Evolutionary conservation across 2,329 filamentous ascomycete genomes (phyloP).

Genomic region (Scedosporium apiospermum): DNA sequence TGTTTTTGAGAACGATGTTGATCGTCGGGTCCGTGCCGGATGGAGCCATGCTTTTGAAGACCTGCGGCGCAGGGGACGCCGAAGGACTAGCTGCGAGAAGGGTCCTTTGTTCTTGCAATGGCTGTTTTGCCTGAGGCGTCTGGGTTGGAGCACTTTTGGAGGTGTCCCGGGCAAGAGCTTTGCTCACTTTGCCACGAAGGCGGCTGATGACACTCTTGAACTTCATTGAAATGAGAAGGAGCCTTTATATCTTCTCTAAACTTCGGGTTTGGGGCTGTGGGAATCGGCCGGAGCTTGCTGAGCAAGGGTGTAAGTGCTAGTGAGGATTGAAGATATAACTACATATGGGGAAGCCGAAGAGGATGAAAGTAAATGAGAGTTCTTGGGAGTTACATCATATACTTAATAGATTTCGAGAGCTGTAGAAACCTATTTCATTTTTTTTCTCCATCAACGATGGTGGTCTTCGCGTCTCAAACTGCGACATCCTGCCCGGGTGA

Average conservation of each 20-base stretch:
- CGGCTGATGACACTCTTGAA: background rate
- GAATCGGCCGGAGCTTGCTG: too few relatives aligned
- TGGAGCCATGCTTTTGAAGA: background rate
- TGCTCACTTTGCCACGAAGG: background rate
- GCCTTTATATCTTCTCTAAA: background rate
- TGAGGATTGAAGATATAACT: too few relatives aligned
- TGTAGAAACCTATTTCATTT: too few relatives aligned
- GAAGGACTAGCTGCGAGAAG: background rate
- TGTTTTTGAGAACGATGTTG: slow-evolving; percentile 55
- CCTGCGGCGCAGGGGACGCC: background rate
- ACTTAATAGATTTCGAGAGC: too few relatives aligned
- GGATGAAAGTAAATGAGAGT: too few relatives aligned
- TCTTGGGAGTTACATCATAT: too few relatives aligned
- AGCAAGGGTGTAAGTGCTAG: too few relatives aligned
- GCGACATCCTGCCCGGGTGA: too few relatives aligned
- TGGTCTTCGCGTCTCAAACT: too few relatives aligned
- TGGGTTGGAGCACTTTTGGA: background rate
- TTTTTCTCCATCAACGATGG: too few relatives aligned
- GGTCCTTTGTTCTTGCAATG: background rate
- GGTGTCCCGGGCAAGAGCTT: background rate
- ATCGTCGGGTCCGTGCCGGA: slow-evolving; percentile 28
- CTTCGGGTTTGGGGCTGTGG: too few relatives aligned
- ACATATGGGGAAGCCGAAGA: too few relatives aligned
- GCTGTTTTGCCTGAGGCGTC: background rate
- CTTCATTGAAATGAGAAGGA: background rate